Conservation (phyloP, 192 early-diverging fungal genomes). For the Backusella parvicylindrica region DNA sequence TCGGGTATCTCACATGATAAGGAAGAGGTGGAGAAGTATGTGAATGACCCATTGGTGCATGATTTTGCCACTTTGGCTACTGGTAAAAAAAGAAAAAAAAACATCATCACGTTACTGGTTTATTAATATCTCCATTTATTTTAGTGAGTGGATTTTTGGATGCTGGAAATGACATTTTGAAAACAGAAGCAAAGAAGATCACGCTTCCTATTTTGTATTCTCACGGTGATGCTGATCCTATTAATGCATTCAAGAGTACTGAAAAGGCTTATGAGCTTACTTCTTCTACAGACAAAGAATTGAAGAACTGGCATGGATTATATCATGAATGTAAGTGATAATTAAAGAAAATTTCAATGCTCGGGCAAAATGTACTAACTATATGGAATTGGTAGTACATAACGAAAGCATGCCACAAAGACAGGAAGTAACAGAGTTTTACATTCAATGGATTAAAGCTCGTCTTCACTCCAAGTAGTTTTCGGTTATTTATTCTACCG, state of each 20-base stretch:
- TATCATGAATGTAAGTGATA: conserved; percentile 40
- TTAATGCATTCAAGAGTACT: conserved; percentile 33
- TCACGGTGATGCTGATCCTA: conserved; percentile 48
- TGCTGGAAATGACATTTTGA: conserved; percentile 43
- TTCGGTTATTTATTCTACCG: background rate
- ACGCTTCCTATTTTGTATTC: conserved; percentile 47
- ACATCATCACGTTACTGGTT: background rate
- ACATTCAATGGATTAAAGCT: conserved; percentile 37
- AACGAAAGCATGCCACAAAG: conserved; percentile 15
- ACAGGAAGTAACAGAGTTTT: conserved; percentile 35
- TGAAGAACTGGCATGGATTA: conserved; percentile 23
- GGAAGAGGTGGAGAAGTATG: conserved; percentile 45
- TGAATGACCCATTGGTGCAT: conserved; percentile 55
- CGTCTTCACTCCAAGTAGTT: background rate
- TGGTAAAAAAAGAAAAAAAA: conserved; percentile 17
- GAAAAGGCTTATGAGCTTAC: conserved; percentile 39
- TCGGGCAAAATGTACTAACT: background rate
- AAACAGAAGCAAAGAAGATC: conserved; percentile 33
- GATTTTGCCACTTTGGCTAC: conserved; percentile 42
- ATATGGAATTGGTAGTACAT: background rate
- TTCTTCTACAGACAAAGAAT: conserved; percentile 38
- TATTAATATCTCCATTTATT: background rate
- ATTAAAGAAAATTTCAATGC: background rate
- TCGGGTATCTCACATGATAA: conserved; percentile 39
- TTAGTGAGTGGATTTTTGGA: conserved; percentile 47